Base-by-base conservation (phyloP, 2,329 filamentous ascomycete genomes). In the Cordyceps fumosorosea region DNA sequence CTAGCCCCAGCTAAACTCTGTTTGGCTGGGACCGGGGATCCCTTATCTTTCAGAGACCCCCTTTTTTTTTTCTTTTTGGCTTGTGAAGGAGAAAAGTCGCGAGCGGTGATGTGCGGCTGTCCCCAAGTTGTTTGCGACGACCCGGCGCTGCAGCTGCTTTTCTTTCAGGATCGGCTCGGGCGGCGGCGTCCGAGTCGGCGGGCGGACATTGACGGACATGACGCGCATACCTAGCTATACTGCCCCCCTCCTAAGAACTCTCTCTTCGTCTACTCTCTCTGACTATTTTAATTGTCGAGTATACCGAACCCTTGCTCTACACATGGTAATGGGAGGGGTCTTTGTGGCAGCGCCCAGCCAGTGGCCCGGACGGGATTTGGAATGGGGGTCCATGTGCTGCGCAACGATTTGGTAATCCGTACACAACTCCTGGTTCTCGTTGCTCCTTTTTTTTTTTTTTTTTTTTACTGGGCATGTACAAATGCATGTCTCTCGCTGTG, bases 151-250 rank as follows among this genome's bases (percentile, higher is more conserved):
- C n/a, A n/a, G n/a, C 24, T 12, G 20, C 0, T 8, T 20, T 10
- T 29, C 12, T 5, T 52, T 29, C 29, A 29, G 34, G 22, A 29
- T 45, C 50, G 50, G 29, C 40, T 55, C 59, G 51, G 59, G 50
- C 58, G 58, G 58, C 58, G 58, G 51, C 50, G 58, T 61, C 58
- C 58, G 58, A 50, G 44, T 32, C 16, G 48, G 14, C 14, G 7
- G 14, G 18, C 24, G 24, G 24, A 34, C 24, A 44, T 29, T n/a
- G 7, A n/a, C 40, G 24, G n/a, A n/a, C 3, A 29, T 20, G 22
- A 44, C 16, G 20, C 44, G 44, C 44, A 47, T n/a, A 44, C 40
- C 40, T 42, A 10, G 10, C 37, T 5, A 44, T 44, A 44, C 40
- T 44, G 3, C 16, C n/a, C 34, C 34, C 34, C 34, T 8, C 34